Conservation (phyloP, 108 stramenopile species). For the Epithemia pelagica region DNA sequence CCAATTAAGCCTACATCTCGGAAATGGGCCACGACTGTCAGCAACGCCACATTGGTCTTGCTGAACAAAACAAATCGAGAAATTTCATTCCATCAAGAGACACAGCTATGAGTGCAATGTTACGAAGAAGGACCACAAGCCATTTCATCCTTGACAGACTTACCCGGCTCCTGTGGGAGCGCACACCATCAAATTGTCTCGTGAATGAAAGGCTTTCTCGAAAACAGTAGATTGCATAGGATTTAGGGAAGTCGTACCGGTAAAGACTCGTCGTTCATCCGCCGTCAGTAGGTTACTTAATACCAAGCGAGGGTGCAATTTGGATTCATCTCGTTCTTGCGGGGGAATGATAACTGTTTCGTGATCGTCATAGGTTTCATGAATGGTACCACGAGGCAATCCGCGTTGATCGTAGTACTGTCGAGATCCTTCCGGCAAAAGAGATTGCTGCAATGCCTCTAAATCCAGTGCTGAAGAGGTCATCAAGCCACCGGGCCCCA, state of each 20-base stretch:
- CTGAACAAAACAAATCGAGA: no score
- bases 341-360: conserved; percentile 81
- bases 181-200: conserved; percentile 94
- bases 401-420: conserved; percentile 40
- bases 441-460: conserved; percentile 38
- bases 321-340: conserved; percentile 41
- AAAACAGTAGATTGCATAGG: conserved; percentile 94
- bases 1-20: conserved; percentile 75
- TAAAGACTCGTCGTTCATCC: conserved; percentile 55
- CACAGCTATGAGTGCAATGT: no score
- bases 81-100: no score
- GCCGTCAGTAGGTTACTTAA: conserved; percentile 52
- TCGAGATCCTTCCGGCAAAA: conserved; percentile 63
- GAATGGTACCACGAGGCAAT: conserved; percentile 53
- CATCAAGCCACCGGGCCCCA: conserved; percentile 30
- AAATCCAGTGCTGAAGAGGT: conserved; percentile 32
- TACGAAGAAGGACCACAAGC: no score
- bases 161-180: conserved; percentile 37
- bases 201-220: conserved; percentile 79
- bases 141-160: no score
- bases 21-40: conserved; percentile 78
- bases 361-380: conserved; percentile 55
- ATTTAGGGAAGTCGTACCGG: conserved; percentile 74
- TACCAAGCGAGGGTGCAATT: conserved; percentile 40
- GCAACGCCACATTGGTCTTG: conserved; percentile 98